Conservation (phyloP, 257 asterid species). For the Penstemon eatonii region DNA sequence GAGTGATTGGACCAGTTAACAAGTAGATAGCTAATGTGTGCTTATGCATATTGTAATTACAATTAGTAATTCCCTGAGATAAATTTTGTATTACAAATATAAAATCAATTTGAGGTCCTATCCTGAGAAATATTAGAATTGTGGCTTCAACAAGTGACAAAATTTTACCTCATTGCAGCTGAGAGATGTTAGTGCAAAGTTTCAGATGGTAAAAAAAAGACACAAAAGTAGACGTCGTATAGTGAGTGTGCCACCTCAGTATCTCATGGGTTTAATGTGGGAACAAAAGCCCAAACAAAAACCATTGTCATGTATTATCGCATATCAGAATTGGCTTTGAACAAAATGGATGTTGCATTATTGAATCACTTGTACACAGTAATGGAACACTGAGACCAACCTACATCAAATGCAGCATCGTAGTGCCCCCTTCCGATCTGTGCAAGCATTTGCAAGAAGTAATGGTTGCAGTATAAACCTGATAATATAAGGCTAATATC, state of each 20-base stretch:
- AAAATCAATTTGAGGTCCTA: background rate
- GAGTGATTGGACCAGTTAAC: background rate
- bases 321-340: background rate
- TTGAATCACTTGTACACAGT: slow-evolving; percentile 8
- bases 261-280: background rate
- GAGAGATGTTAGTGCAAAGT: background rate
- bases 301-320: background rate
- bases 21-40: background rate
- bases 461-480: slow-evolving; percentile 85
- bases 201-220: background rate
- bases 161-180: background rate
- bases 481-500: slow-evolving; percentile 19
- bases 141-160: background rate
- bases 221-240: background rate
- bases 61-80: background rate
- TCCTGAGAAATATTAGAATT: background rate
- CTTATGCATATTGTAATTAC: background rate
- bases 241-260: background rate
- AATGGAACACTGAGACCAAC: slow-evolving; percentile 41
- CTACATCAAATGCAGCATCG: slow-evolving; percentile 71
- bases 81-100: background rate
- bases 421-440: slow-evolving; percentile 80
- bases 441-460: slow-evolving; percentile 89
- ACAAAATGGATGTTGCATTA: background rate
- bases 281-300: background rate